Evolutionary conservation across 2,329 filamentous ascomycete genomes (phyloP), one percentile per base, ranked within the genome.

Genomic region (Plectosphaerella cucumerina): DNA sequence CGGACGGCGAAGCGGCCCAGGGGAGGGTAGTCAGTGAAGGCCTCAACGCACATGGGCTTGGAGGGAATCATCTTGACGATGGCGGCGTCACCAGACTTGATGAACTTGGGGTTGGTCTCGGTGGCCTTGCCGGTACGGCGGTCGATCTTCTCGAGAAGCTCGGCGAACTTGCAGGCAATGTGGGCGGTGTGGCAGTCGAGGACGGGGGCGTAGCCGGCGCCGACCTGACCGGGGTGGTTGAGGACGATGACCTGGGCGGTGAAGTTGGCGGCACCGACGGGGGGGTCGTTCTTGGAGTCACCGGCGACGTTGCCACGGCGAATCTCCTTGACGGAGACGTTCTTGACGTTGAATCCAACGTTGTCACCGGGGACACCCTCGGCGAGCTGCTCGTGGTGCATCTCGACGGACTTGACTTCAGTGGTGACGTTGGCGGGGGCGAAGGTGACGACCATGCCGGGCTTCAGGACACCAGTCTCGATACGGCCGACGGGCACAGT

Each of bases 301-400:
- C 91, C 90, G 70, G 89, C 89, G 68, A 99, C 94, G 87, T 99
- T 97, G 73, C 94, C 94, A 96, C 94, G 94, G 80, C 94, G 94
- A 73, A 99, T 96, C 77, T 99, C 94, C 92, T 99, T 99, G 82
- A 99, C 94, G 78, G 94, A 97, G 71, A 99, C 94, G 94, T 99
- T 99, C 92, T 99, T 99, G 82, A 99, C 93, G 90, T 99, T 99
- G 92, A 99, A 99, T 70, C 94, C 94, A 76, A 99, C 94, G 85
- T 99, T 99, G 90, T 99, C 94, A 87, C 94, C 94, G 72, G 94
- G 94, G 63, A 89, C 72, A 89, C 94, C 94, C 85, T 96, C 87
- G 62, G 74, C 58, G 66, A 99, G 92, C 88, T 97, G 92, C 85
- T 97, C 90, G 91, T 97, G 93, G 87, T 97, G 93, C 94, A 99